phyloP scores from a whole-genome alignment of 2,329 filamentous ascomycete species.

The Cladosporium oxysporum region DNA sequence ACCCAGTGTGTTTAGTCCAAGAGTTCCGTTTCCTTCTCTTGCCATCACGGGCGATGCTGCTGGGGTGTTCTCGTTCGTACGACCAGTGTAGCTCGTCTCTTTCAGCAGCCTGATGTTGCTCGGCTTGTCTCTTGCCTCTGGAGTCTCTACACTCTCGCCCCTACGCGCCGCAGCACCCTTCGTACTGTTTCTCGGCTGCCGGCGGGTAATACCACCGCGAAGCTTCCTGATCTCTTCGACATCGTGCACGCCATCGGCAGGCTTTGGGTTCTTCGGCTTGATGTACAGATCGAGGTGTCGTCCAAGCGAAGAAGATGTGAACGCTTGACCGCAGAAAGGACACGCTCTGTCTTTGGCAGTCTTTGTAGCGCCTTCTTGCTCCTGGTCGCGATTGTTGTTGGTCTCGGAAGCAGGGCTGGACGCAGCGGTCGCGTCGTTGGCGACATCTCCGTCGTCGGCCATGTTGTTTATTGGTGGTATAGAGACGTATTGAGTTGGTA shows the following conservation, averaged over 20 bases:
- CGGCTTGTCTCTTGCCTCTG: neutral
- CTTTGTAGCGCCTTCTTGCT: neutral
- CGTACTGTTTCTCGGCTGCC: slow-evolving; percentile 66
- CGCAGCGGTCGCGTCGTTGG: slow-evolving; percentile 2
- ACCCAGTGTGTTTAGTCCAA: slow-evolving; percentile 57
- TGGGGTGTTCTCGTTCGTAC: slow-evolving; percentile 26
- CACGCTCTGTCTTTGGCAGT: slow-evolving; percentile 77
- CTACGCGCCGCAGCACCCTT: slow-evolving; percentile 24
- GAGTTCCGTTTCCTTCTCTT: slow-evolving; percentile 17
- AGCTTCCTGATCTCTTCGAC: slow-evolving; percentile 85
- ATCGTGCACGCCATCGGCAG: slow-evolving; percentile 82
- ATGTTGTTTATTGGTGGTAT: neutral
- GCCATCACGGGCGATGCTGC: slow-evolving; percentile 22
- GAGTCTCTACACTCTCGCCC: slow-evolving; percentile 16
- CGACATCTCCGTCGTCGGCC: slow-evolving; percentile 11
- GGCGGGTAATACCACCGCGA: slow-evolving; percentile 80
- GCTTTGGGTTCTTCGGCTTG: slow-evolving; percentile 87
- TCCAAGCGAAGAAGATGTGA: slow-evolving; percentile 90
- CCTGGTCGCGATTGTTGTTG: slow-evolving; percentile 14
- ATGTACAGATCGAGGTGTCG: slow-evolving; percentile 94
- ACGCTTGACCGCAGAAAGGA: slow-evolving; percentile 83
- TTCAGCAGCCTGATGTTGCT: slow-evolving; percentile 6
- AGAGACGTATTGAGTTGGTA: neutral
- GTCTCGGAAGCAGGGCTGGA: slow-evolving; percentile 9
- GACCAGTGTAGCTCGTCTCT: slow-evolving; percentile 20